Evolutionary conservation across 2,329 filamentous ascomycete species (phyloP), one percentile per base, ranked within the genome.

Genomic region (Neoscytalidium dimidiatum): DNA sequence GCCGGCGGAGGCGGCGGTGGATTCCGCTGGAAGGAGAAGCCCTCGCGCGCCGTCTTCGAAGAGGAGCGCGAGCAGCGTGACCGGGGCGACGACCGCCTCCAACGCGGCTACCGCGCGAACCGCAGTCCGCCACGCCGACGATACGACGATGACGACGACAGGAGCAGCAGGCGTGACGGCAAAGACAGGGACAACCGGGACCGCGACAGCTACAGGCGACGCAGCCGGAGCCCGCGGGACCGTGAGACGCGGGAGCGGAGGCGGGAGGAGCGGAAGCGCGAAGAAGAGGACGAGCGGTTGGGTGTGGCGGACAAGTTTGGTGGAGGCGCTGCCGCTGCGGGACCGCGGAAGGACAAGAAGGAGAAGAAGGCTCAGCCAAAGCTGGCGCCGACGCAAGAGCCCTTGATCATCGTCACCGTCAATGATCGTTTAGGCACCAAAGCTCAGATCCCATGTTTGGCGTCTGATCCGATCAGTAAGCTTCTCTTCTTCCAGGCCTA

Each of bases 341-440:
- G 77, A 67, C 77, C 75, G 43, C 79, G 83, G 4, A 90, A 33
- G 51, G 58, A 52, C 31, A 49, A 21, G 52, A 57, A 51, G 62
- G 56, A 64, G 49, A 56, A 52, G 48, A 52, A 63, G 44, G n/a
- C 21, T 19, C 60, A 65, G 52, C 65, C 68, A 4, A 52, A 64
- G 2, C 67, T 48, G 4, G 52, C 66, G 33, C 41, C 64, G 21
- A 38, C 64, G 8, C 79, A 83, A 5, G 90, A 96, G 74, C 90
- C 92, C 64, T 96, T 97, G 90, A 97, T 98, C 70, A 87, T 96
- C 60, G 94, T 98, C 19, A 88, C 94, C 72, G 88, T 98, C 74
- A 98, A 98, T 76, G 94, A 98, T 78, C 87, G 94, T n/a, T 82
- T 98, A 38, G 94, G 94, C 13, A 97, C 94, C n/a, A 97, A 97